These are phyloP conservation scores for Ramaria rubella DNA, from an alignment of 768 basidiomycete genomes.

Conservation along the genomic window DNA sequence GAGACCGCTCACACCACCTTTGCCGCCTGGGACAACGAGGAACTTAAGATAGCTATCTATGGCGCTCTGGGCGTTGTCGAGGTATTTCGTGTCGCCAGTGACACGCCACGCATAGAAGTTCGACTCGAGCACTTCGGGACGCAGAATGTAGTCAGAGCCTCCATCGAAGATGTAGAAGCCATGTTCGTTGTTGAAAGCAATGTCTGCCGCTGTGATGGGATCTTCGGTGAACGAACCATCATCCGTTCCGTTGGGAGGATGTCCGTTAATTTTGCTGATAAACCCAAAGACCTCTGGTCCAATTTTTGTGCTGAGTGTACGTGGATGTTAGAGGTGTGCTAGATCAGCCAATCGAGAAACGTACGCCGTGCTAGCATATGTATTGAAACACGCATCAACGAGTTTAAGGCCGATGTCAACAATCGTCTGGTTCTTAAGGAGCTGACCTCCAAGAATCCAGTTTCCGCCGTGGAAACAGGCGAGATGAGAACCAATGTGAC, in stretches of 20 bases:
- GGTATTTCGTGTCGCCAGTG: conserved; percentile 63
- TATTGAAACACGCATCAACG: conserved; percentile 75
- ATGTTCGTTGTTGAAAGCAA: conserved; percentile 49
- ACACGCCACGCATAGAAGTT: conserved; percentile 76
- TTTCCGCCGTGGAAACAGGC: conserved; percentile 74
- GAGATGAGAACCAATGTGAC: conserved; percentile 64
- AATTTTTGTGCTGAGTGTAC: conserved; percentile 56
- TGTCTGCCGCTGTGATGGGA: conserved; percentile 26
- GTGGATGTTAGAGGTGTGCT: background rate
- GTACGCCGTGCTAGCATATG: conserved; percentile 64
- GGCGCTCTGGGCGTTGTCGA: conserved; percentile 55
- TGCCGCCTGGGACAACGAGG: conserved; percentile 23
- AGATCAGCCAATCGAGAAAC: conserved; percentile 16
- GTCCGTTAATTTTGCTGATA: conserved; percentile 22
- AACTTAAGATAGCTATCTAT: conserved; percentile 53
- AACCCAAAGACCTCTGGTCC: conserved; percentile 63
- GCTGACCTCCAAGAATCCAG: conserved; percentile 64
- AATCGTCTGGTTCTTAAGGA: conserved; percentile 67
- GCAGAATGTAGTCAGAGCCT: conserved; percentile 47
- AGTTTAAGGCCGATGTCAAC: conserved; percentile 53
- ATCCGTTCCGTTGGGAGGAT: conserved; percentile 33
- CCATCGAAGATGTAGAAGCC: conserved; percentile 56
- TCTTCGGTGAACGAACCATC: conserved; percentile 63
- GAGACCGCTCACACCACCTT: conserved; percentile 43
- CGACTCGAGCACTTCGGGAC: conserved; percentile 73